A percentile compares a stretch with the other conserved stretches of the same genome.
These are phyloP conservation scores for Ceriops tagal DNA, from an alignment of 345 rosid genomes.

Conservation along the genomic window DNA sequence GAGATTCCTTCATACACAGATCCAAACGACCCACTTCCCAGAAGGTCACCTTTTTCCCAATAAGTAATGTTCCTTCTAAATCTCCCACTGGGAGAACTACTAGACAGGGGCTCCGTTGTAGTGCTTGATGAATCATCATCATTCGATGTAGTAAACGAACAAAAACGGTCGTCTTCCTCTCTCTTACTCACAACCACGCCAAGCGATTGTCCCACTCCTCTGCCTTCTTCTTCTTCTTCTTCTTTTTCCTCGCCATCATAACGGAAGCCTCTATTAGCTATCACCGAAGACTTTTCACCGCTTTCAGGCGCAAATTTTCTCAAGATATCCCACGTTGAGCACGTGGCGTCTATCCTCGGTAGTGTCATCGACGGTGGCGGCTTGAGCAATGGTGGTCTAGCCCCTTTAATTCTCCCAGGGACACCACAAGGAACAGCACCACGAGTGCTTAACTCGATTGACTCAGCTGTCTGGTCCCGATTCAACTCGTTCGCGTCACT, in stretches of 20 bases:
- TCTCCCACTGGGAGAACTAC: conserved; percentile 60
- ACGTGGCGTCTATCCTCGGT: conserved; percentile 35
- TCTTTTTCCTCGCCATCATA: conserved; percentile 36
- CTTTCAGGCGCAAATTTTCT: conserved; percentile 47
- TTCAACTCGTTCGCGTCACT: conserved; percentile 32
- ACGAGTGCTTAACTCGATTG: conserved; percentile 16
- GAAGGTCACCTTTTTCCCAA: conserved; percentile 67
- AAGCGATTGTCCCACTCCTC: conserved; percentile 13
- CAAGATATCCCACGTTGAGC: conserved; percentile 81
- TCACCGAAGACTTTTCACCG: conserved; percentile 15
- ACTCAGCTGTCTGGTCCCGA: conserved; percentile 28
- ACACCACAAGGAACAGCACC: conserved; percentile 15
- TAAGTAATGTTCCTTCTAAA: conserved; percentile 37
- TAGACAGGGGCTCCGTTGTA: conserved; percentile 51
- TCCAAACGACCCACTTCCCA: conserved; percentile 79
- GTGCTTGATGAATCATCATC: conserved; percentile 77
- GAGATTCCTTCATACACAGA: conserved; percentile 69
- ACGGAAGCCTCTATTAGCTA: conserved; percentile 6
- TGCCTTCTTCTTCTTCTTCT: conserved; percentile 18
- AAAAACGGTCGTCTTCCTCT: conserved; percentile 27
- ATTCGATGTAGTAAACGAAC: conserved; percentile 53
- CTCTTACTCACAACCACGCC: conserved; percentile 15
- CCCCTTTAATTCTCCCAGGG: conserved; percentile 58
- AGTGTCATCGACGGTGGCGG: conserved; percentile 65
- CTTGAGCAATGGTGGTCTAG: conserved; percentile 59